Evolutionary conservation across 441 rosid genomes (phyloP).

Genomic region (Geranium incanum): DNA sequence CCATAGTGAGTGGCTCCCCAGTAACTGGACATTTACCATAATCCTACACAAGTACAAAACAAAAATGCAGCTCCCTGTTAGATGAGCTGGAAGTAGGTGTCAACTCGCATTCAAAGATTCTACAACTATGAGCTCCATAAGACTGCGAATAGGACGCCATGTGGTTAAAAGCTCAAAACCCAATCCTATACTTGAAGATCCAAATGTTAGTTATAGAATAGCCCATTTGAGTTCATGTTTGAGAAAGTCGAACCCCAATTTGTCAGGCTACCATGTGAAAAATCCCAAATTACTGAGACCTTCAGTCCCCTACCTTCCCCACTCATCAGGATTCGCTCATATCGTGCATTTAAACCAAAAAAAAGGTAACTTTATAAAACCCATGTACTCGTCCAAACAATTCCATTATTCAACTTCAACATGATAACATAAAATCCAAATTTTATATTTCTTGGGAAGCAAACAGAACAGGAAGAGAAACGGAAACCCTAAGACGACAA

Average conservation of each 20-base stretch:
- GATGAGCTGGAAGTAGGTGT: not conserved
- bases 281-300: no score
- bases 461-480: not conserved
- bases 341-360: no score
- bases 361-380: no score
- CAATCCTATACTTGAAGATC: not conserved
- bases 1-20: slow-evolving; percentile 65
- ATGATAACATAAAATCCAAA: no score
- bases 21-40: slow-evolving; percentile 91
- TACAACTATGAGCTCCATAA: slow-evolving; percentile 5
- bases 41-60: slow-evolving; percentile 38
- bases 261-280: not conserved
- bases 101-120: not conserved
- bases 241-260: not conserved
- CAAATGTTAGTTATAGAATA: not conserved
- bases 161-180: not conserved
- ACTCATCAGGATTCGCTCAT: no score
- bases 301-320: no score
- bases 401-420: no score
- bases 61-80: slow-evolving; percentile 9
- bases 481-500: slow-evolving; percentile 24
- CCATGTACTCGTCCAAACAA: no score
- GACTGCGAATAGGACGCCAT: not conserved
- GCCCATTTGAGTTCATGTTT: not conserved
- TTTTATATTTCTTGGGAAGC: no score